Evolutionary conservation across 345 rosid genomes (phyloP).

Genomic region (Bruguiera sexangula): DNA sequence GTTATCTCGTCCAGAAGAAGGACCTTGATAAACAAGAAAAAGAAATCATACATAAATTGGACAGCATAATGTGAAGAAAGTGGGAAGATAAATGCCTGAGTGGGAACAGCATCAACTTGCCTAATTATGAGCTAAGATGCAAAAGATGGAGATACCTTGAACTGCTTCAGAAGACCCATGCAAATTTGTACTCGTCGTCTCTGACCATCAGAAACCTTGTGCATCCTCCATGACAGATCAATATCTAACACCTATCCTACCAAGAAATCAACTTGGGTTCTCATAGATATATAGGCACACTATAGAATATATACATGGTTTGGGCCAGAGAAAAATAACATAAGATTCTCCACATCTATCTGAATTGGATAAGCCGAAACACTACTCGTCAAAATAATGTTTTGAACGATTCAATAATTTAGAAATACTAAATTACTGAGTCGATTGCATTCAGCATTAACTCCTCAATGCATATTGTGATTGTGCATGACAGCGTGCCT

Average conservation of each 20-base stretch:
- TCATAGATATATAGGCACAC: no score
- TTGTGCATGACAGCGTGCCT: no score
- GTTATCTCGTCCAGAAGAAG: slow-evolving; percentile 98
- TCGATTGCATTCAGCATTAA: no score
- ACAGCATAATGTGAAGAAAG: background rate
- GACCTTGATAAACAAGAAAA: slow-evolving; percentile 43
- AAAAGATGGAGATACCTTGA: slow-evolving; percentile 47
- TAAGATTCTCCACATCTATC: no score
- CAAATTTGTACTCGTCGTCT: slow-evolving; percentile 96
- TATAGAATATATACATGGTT: no score
- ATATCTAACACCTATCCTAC: slow-evolving; percentile 63
- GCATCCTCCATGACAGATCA: slow-evolving; percentile 92
- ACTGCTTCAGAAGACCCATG: slow-evolving; percentile 95
- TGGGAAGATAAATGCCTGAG: background rate
- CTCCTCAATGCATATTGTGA: no score
- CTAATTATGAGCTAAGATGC: background rate
- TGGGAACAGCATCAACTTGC: background rate
- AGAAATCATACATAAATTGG: background rate
- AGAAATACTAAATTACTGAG: no score
- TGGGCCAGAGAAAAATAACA: no score
- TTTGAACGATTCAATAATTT: no score
- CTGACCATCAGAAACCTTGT: slow-evolving; percentile 95
- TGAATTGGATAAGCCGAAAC: no score
- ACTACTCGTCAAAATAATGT: no score
- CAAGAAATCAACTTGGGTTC: background rate